Evolutionary conservation across 495 filamentous ascomycete genomes (phyloP), one percentile per base, ranked within the genome.

Genomic region (Podospora fimiseda): DNA sequence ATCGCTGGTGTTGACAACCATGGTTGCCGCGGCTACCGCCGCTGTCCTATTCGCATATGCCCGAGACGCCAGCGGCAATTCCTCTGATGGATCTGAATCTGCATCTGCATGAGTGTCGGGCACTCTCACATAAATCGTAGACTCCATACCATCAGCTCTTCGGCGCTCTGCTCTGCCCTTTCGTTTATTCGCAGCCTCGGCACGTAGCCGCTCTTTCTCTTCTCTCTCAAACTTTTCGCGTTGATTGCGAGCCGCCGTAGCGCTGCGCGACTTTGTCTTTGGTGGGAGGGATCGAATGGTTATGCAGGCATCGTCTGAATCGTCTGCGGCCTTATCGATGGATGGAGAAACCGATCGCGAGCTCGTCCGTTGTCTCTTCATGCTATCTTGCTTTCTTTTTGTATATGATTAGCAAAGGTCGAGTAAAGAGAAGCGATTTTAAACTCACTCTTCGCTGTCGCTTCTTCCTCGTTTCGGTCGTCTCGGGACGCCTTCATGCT

Each of bases 371-470:
- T 85, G 89, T 52, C 89, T 77, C 62, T 87, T 88, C 2, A 64
- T 48, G 40, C 53, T 70, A 41, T 80, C 76, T 1, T 57, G 66
- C 33, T 81, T 79, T 45, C 76, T 80, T 47, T 15, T 13, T 14
- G 43, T 36, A 41, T 18, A 47, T n/a, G n/a, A 58, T 63, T 15
- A 61, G 60, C 50, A 19, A 41, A 22, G 6, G 11, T 9, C 9
- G 19, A 15, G 11, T 19, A 44, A 40, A 56, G 44, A 2, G 21
- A 24, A 18, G 44, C 54, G 22, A 55, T 52, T 11, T 22, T n/a
- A 13, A 3, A 43, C 88, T 66, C 75, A 97, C 93, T 91, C 87
- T 76, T 96, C 90, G 61, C 89, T 94, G 52, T 92, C 90, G 64
- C 91, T 94, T 60, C 93, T 80, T 47, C 83, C 88, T 62, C 93